Evolutionary conservation across 768 basidiomycete species (phyloP).

Genomic region (Hypholoma sublateritium): DNA sequence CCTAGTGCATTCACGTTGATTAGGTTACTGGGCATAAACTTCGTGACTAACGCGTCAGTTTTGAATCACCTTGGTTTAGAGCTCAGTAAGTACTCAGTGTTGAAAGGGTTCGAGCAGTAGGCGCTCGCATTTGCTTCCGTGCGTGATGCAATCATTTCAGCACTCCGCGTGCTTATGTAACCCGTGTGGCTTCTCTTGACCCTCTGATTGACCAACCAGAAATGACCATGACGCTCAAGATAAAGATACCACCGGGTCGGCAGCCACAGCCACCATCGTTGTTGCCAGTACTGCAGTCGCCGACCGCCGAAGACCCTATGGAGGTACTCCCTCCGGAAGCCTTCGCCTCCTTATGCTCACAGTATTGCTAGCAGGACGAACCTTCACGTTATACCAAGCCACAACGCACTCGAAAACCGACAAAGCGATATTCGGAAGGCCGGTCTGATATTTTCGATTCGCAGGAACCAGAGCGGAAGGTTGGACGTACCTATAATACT

Average conservation of each 20-base stretch:
- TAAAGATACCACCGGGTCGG: constrained; percentile 18
- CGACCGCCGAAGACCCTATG: constrained; percentile 14
- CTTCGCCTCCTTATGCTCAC: constrained; percentile 3
- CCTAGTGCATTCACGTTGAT: too few relatives aligned
- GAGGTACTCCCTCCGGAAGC: constrained; percentile 13
- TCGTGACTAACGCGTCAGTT: too few relatives aligned
- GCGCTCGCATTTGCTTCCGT: not conserved
- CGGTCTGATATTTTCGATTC: too few relatives aligned
- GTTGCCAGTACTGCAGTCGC: not conserved
- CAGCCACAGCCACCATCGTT: constrained; percentile 13
- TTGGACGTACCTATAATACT: not conserved
- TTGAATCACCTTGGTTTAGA: too few relatives aligned
- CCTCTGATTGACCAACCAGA: not conserved
- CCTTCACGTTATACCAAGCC: not conserved
- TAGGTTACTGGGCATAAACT: too few relatives aligned
- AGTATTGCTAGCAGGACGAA: not conserved
- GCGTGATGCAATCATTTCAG: not conserved
- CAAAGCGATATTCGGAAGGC: constrained; percentile 18
- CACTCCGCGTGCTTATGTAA: not conserved
- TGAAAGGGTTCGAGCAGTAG: too few relatives aligned
- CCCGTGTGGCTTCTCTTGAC: not conserved
- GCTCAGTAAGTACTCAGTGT: too few relatives aligned
- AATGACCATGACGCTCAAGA: constrained; percentile 25
- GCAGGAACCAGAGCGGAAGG: constrained; percentile 6
- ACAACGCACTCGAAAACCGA: constrained; percentile 19